Base-by-base conservation (phyloP, 257 asterid species). In the Capsicum baccatum region DNA sequence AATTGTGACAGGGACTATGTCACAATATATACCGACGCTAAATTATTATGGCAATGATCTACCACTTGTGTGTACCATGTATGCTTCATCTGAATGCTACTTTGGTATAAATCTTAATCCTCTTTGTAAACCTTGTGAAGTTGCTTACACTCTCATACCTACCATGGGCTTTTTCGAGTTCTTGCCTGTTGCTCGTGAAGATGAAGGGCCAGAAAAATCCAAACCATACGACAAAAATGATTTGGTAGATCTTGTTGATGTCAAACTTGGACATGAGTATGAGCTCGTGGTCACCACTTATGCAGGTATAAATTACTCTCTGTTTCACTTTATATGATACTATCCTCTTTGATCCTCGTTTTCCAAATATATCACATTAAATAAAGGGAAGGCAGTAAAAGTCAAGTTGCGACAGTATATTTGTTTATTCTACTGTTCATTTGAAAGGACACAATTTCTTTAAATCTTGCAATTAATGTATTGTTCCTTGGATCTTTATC, bases 71-170 rank as follows among this genome's bases (percentile, higher is more conserved):
- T 86, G 92, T 67, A 88, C 90, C 55, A 89, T 89, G 89, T 89
- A 89, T 48, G 92, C 90, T 3, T 87, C 92, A 0, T 89, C 92
- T 4, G 92, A 89, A 69, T 89, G 90, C 79, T 90, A 85, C 78
- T 88, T 90, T 86, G 92, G 91, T 83, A 87, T 86, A 19, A 84
- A 84, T 52, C 73, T 84, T 79, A 80, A 80, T 84, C 84, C 84
- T 37, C 87, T 84, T 42, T 84, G 84, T 57, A 11, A 84, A 68
- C 87, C 87, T 15, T 67, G 81, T 47, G 87, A 84, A 44, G 87
- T 84, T 56, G 83, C 87, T 79, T 84, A 84, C 42, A 84, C 87
- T 16, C 80, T 84, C 33, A 79, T 84, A 37, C 84, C 87, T 48
- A 84, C 87, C 55, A 79, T 84, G 87, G 84, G 59, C 35, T 84